A percentile compares a stretch with the other conserved stretches of the same genome.
These are phyloP conservation scores for Hortaea werneckii DNA, from an alignment of 2,329 filamentous ascomycete species.

Conservation along the genomic window DNA sequence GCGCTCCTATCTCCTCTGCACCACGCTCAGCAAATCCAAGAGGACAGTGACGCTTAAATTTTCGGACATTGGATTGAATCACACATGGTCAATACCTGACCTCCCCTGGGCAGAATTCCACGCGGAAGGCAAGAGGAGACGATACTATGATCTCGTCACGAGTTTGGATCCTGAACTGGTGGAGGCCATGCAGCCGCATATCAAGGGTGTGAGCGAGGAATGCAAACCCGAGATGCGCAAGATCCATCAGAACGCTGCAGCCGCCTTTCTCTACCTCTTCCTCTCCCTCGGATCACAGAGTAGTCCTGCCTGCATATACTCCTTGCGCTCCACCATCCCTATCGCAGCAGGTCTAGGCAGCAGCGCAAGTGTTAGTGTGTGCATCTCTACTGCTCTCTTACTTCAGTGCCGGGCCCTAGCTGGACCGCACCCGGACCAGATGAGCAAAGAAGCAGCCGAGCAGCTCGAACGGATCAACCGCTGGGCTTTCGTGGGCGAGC, in stretches of 20 bases:
- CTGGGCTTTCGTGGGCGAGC: slow-evolving; percentile 94
- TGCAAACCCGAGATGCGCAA: slow-evolving; percentile 64
- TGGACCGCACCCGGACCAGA: slow-evolving; percentile 86
- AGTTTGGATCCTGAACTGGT: slow-evolving; percentile 74
- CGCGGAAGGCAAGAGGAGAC: slow-evolving; percentile 77
- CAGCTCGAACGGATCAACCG: slow-evolving; percentile 93
- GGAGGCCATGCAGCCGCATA: slow-evolving; percentile 68
- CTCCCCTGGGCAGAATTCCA: slow-evolving; percentile 81
- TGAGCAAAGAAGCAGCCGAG: slow-evolving; percentile 70
- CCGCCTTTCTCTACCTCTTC: slow-evolving; percentile 86
- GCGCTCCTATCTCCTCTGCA: slow-evolving; percentile 92
- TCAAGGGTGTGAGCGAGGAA: slow-evolving; percentile 57
- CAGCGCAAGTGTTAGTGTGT: slow-evolving; percentile 89
- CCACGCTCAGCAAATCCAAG: slow-evolving; percentile 82
- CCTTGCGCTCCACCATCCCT: slow-evolving; percentile 84
- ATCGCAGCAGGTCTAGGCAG: slow-evolving; percentile 86
- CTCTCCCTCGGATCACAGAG: slow-evolving; percentile 71
- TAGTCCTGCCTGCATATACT: slow-evolving; percentile 76
- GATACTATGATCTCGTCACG: slow-evolving; percentile 77
- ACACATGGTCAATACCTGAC: slow-evolving; percentile 89
- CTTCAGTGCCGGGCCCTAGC: slow-evolving; percentile 74
- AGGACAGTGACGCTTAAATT: slow-evolving; percentile 82
- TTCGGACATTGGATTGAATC: slow-evolving; percentile 77
- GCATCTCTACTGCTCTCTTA: slow-evolving; percentile 71
- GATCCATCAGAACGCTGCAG: slow-evolving; percentile 72